Base-by-base conservation (phyloP, 1,284 basidiomycete species). In the Boletellus deceptivus region DNA sequence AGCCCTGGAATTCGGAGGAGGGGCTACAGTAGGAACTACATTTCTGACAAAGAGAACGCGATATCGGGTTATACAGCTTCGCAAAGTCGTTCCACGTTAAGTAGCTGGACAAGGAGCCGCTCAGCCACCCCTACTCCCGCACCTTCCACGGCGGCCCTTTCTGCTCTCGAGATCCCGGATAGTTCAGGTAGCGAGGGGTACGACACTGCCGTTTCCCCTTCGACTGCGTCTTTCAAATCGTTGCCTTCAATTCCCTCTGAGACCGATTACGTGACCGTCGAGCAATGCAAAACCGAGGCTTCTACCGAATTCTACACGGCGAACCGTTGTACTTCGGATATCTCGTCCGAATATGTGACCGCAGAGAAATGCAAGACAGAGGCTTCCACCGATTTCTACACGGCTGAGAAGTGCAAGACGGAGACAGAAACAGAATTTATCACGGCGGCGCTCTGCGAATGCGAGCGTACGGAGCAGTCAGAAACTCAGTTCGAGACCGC, bases 1-100 rank as follows among this genome's bases (percentile, higher is more conserved):
- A 77, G 80, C 1, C 69, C 79, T 7, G 86, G 76, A 34, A 74
- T 89, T 7, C 70, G 83, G 43, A 72, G 86, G 47, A 72, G 82
- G 29, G 70, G 70, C 5, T 74, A 76, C 4, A 70, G 76, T 11
- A 72, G 62, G 67, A 50, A 54, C 58, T 52, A 56, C 46, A 34
- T 56, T 7, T 79, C 76, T 1, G 83, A 86, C 52, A 83, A 79
- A 61, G 84, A 85, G 64, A 84, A 86, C 22, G 49, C 43, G 2
- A 36, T 45, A 1, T 58, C 65, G 2, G 60, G 65, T 0, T 69
- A 68, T 34, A 57, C 65, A 0, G 55, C 53, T 18, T 68, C 65
- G 8, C 63, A 64, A 24, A 69, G 62, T 54, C 68, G 64, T 7
- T 69, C 69, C 11, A 70, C 65, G 6, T 29, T 70, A 16, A 70